Evolutionary conservation across 805 yeast genomes (phyloP), one percentile per base, ranked within the genome.

Genomic region (Candida ipomoeae): DNA sequence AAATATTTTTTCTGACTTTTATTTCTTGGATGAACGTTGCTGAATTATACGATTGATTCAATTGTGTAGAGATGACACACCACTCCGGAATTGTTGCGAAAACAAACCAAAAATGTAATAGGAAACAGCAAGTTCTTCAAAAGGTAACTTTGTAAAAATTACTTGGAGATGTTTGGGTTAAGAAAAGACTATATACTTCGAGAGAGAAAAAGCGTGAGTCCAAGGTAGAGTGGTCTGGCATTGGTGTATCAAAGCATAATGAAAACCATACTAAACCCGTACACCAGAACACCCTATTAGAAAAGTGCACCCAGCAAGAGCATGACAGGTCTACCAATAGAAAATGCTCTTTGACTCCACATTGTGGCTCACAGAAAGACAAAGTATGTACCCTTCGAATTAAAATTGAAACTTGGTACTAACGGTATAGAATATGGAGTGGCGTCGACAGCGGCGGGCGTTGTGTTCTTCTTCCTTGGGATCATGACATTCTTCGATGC

Each of bases 371-470:
- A 79, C 88, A n/a, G 89, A 85, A 59, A 68, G 81, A 56, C 91
- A 85, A 62, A 85, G 89, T 83, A 75, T 53, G 87, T 80, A 20
- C 31, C 15, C 2, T 10, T 21, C 3, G 14, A 21, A 31, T 7
- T 3, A 14, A 1, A 8, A 2, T 15, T n/a, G 2, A 14, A 20
- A 15, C 11, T 26, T 13, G 17, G 10, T 55, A 60, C 66, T 63
- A 65, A 62, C 65, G 5, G 31, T 15, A 14, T 53, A 88, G 96
- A 90, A 69, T 83, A 85, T 62, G 98, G 98, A 35, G 97, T 89
- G 17, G 96, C 89, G 2, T 85, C 90, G 75, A 88, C 96, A 3
- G 90, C 95, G 15, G 87, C 85, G 33, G 96, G 96, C 7, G 79
- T 85, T 44, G 62, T 87, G 23, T 84, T 89, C 63, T 87, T 94